These are phyloP conservation scores for Escallonia herrerae DNA, from an alignment of 129 eudicot genomes.

Conservation along the genomic window DNA sequence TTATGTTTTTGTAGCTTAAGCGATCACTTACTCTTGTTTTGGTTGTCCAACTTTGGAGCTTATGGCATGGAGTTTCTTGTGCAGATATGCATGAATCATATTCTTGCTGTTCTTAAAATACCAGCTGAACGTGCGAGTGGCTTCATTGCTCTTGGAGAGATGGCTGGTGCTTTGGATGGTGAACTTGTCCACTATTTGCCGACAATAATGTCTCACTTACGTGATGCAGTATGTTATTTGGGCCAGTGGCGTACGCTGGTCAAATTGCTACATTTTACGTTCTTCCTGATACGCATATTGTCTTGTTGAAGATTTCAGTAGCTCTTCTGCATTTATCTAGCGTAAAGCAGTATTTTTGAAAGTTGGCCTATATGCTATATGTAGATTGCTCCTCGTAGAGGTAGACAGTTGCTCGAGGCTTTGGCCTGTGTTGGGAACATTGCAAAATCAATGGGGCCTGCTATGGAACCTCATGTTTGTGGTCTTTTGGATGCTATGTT, in stretches of 20 bases:
- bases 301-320: conserved; percentile 9
- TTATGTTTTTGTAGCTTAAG: not conserved
- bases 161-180: conserved; percentile 99
- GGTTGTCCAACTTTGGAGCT: not conserved
- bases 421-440: conserved; percentile 94
- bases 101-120: conserved; percentile 88
- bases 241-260: not conserved
- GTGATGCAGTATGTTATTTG: conserved; percentile 76
- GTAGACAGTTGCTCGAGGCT: conserved; percentile 91
- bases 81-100: conserved; percentile 98
- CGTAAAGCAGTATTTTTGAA: not conserved
- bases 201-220: conserved; percentile 92
- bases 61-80: conserved; percentile 13
- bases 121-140: conserved; percentile 99
- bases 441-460: conserved; percentile 91
- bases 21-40: not conserved
- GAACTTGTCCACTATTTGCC: conserved; percentile 94
- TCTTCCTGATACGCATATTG: not conserved
- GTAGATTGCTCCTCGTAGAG: conserved; percentile 98
- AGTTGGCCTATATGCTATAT: conserved; percentile 9
- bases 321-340: not conserved
- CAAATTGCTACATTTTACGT: not conserved
- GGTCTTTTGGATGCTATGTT: conserved; percentile 87
- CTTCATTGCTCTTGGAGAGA: conserved; percentile 97
- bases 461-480: conserved; percentile 77